Percentiles rank a stretch among this genome's conserved stretches.
These are phyloP conservation scores for Garcia nutans DNA, from an alignment of 345 rosid genomes.

Conservation along the genomic window DNA sequence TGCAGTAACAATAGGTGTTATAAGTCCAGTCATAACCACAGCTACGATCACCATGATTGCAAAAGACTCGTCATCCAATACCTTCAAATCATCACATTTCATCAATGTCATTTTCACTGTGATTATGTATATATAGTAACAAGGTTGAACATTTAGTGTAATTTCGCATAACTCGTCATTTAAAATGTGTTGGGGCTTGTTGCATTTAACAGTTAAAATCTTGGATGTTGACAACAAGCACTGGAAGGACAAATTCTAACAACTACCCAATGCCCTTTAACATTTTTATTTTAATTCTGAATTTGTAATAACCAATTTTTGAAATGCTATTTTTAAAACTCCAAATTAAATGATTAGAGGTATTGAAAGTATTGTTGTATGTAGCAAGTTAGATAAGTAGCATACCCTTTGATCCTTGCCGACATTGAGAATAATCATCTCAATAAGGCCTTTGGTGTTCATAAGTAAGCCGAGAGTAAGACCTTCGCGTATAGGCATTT, in stretches of 20 bases:
- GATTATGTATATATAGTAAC: too few relatives aligned
- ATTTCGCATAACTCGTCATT: too few relatives aligned
- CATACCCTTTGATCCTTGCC: conserved; percentile 83
- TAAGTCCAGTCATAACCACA: conserved; percentile 64
- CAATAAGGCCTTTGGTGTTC: conserved; percentile 93
- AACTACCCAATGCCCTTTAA: too few relatives aligned
- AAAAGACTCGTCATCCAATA: conserved; percentile 72
- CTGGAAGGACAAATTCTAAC: too few relatives aligned
- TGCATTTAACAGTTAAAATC: too few relatives aligned
- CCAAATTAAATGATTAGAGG: too few relatives aligned
- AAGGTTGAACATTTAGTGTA: too few relatives aligned
- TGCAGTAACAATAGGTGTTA: conserved; percentile 59
- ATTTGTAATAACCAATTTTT: too few relatives aligned
- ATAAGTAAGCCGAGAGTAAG: conserved; percentile 77
- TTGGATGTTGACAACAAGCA: too few relatives aligned
- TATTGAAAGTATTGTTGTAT: background rate
- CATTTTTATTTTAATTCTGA: too few relatives aligned
- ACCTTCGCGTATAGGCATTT: conserved; percentile 83
- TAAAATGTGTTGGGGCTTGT: too few relatives aligned
- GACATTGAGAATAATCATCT: conserved; percentile 87
- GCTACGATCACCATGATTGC: conserved; percentile 81
- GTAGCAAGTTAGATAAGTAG: background rate
- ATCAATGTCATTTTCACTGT: background rate
- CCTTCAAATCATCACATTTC: conserved; percentile 35
- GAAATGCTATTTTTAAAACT: too few relatives aligned